These are phyloP conservation scores for Phoenix dactylifera DNA, from an alignment of 176 grass and related monocot species.

Conservation along the genomic window DNA sequence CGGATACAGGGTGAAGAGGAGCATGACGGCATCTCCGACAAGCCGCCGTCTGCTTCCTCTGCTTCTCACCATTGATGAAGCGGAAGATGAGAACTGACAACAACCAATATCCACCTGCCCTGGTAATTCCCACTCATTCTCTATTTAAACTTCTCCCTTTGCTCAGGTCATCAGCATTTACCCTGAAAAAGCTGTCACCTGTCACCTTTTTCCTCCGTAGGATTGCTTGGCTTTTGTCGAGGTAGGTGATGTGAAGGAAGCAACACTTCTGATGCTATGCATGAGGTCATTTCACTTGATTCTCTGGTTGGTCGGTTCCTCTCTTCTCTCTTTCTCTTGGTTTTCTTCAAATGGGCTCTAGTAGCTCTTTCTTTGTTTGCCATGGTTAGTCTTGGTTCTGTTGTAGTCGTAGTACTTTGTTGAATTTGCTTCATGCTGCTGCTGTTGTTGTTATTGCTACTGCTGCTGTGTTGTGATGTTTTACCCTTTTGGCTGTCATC, in stretches of 20 bases:
- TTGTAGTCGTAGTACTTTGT: conserved; percentile 30
- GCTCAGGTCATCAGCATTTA: not conserved
- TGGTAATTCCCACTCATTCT: not conserved
- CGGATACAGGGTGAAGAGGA: conserved; percentile 96
- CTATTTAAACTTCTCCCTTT: not conserved
- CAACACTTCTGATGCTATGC: not conserved
- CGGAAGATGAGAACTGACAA: conserved; percentile 28
- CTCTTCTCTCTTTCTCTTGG: conserved; percentile 26
- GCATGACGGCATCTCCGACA: conserved; percentile 56
- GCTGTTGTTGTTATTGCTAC: conserved; percentile 17
- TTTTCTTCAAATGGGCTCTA: conserved; percentile 43
- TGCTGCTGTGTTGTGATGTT: conserved; percentile 24
- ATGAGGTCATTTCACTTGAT: conserved; percentile 14
- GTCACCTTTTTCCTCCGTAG: conserved; percentile 10
- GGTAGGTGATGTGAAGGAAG: conserved; percentile 1
- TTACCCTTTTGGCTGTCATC: conserved; percentile 11
- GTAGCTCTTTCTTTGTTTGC: conserved; percentile 13
- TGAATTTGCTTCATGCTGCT: conserved; percentile 14
- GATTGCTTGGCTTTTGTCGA: conserved; percentile 18
- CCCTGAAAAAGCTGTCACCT: not conserved
- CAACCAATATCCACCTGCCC: not conserved
- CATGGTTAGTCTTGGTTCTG: not conserved
- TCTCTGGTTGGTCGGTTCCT: conserved; percentile 35
- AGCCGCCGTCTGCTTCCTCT: conserved; percentile 44
- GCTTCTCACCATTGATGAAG: conserved; percentile 73